Base-by-base conservation (phyloP, 805 yeast species). In the Wickerhamomyces kurtzmanii region DNA sequence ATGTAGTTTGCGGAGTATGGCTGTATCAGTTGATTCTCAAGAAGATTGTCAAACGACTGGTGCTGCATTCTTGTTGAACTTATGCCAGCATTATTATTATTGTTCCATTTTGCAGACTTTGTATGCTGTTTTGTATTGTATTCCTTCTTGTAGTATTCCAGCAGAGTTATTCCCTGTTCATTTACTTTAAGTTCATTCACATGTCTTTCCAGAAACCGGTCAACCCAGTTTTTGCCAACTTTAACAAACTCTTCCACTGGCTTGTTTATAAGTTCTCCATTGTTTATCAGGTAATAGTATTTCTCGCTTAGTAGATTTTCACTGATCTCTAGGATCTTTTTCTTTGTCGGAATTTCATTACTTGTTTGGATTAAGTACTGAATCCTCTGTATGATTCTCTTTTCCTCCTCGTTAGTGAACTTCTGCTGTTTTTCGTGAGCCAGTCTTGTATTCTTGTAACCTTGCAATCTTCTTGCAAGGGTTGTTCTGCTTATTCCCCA, bases 221-320 rank as follows among this genome's bases (percentile, higher is more conserved):
- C 51, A 21, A 46, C 42, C 51, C 51, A 46, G 23, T 46, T 46
- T 32, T 46, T 46, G 8, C 51, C 51, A 17, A 46, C 51, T 26
- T 40, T 43, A 27, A 43, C 35, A 28, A 37, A 35, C 8, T 32
- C 27, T 9, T 39, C 45, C 15, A 31, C 37, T 11, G 23, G 23
- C 5, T 10, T 9, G 17, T 16, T 20, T 7, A 31, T 33, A 15
- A 17, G 9, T 12, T 32, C 29, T 21, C 31, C 32, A 22, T 26
- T 30, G 8, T 38, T 31, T 26, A 34, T 36, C n/a, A n/a, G n/a
- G n/a, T n/a, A n/a, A n/a, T n/a, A n/a, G 29, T 36, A 42, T 30
- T 46, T 46, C 5, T 36, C 41, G 26, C 36, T 39, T 12, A 46
- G 22, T 21, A 46, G 28, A 9, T 27, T 23, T 24, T 46, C 49